Evolutionary conservation across 2,329 filamentous ascomycete species (phyloP).

Genomic region (Escovopsis sp.): DNA sequence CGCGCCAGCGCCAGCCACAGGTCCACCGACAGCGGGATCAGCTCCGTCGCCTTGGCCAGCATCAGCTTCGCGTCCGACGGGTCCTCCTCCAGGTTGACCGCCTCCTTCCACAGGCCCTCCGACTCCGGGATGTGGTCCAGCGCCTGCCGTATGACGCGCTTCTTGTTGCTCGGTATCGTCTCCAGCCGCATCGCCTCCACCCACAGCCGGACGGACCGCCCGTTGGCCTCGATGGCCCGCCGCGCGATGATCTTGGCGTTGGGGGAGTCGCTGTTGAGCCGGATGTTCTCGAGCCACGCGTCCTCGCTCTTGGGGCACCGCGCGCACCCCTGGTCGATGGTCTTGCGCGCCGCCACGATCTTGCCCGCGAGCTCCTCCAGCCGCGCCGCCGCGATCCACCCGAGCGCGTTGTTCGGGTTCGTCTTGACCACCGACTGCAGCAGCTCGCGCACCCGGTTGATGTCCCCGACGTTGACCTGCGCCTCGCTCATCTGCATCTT

Average conservation of each 20-base stretch:
- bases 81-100: constrained; percentile 89
- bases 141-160: constrained; percentile 81
- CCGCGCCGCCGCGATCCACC: constrained; percentile 89
- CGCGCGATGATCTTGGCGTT: constrained; percentile 95
- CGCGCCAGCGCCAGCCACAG: constrained; percentile 89
- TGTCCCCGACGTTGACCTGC: constrained; percentile 79
- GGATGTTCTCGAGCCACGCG: constrained; percentile 90
- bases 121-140: constrained; percentile 89
- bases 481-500: constrained; percentile 67
- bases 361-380: constrained; percentile 89
- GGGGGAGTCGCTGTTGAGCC: constrained; percentile 67
- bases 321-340: constrained; percentile 78
- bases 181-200: constrained; percentile 92
- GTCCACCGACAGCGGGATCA: constrained; percentile 86
- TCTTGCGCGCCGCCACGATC: constrained; percentile 72
- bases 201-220: constrained; percentile 79
- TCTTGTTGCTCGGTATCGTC: constrained; percentile 67
- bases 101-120: constrained; percentile 94
- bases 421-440: constrained; percentile 96
- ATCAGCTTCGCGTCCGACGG: constrained; percentile 75
- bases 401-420: constrained; percentile 85
- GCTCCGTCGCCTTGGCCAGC: constrained; percentile 86
- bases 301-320: constrained; percentile 90
- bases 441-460: constrained; percentile 82
- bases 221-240: constrained; percentile 83